Evolutionary conservation across 768 basidiomycete species (phyloP).

Genomic region (Amanita molliuscula): DNA sequence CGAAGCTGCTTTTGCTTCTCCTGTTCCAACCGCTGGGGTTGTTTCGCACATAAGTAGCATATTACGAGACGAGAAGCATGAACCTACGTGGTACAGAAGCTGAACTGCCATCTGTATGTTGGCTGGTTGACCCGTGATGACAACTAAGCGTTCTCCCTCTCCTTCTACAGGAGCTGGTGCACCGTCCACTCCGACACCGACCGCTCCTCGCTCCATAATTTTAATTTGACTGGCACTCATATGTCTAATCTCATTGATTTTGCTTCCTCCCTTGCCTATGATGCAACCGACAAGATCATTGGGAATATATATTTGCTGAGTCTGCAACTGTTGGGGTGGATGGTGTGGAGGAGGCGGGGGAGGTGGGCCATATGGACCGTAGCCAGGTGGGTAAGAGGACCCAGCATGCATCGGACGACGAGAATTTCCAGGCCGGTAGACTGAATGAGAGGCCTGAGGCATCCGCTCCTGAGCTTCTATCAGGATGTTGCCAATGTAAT

Average conservation of each 20-base stretch:
- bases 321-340: constrained; percentile 72
- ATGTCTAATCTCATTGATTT: constrained; percentile 97
- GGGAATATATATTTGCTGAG: constrained; percentile 97
- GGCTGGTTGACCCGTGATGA: constrained; percentile 89
- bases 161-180: constrained; percentile 61
- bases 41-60: neutral
- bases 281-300: constrained; percentile 96
- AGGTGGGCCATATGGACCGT: constrained; percentile 31
- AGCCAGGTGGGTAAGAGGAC: constrained; percentile 67
- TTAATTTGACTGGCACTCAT: constrained; percentile 95
- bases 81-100: constrained; percentile 69
- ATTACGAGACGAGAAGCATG: constrained; percentile 14
- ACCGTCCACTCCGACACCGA: constrained; percentile 55
- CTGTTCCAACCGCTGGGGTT: constrained; percentile 65
- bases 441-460: constrained; percentile 57
- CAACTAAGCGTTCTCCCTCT: constrained; percentile 87
- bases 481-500: constrained; percentile 97
- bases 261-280: constrained; percentile 96
- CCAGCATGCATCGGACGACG: constrained; percentile 41
- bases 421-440: constrained; percentile 50
- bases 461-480: constrained; percentile 84
- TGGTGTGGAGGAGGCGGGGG: constrained; percentile 31
- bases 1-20: constrained; percentile 80
- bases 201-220: constrained; percentile 95
- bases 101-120: constrained; percentile 97